Evolutionary conservation across 202 grass and related monocot species (phyloP).

Genomic region (Alloteropsis angusta): DNA sequence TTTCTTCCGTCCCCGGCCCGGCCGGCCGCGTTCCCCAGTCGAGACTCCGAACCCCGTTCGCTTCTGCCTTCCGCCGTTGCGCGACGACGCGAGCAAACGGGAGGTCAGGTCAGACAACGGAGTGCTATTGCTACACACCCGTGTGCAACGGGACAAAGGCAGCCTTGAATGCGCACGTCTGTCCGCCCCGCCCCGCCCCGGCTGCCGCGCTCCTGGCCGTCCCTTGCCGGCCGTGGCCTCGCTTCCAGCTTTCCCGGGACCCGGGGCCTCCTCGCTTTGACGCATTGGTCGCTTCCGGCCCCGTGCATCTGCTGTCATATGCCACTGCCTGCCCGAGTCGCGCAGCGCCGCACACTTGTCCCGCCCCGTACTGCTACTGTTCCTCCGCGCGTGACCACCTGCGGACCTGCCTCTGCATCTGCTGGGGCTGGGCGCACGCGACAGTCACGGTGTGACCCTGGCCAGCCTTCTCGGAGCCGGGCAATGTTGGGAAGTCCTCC

Average conservation of each 20-base stretch:
- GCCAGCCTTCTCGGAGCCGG: too few relatives aligned
- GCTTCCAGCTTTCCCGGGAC: conserved; percentile 25
- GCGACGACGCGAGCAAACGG: background rate
- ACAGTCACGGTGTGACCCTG: too few relatives aligned
- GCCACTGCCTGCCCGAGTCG: conserved; percentile 7
- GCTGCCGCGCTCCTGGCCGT: background rate
- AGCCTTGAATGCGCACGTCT: background rate
- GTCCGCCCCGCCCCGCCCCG: background rate
- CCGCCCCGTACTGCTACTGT: background rate
- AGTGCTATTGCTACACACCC: too few relatives aligned
- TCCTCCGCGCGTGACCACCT: conserved; percentile 7
- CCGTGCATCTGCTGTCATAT: background rate
- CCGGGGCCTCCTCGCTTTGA: background rate
- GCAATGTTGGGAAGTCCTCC: too few relatives aligned
- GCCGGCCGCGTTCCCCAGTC: background rate
- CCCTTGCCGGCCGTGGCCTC: too few relatives aligned
- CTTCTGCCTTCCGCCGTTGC: background rate
- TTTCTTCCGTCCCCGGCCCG: background rate
- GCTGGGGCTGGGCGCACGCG: background rate
- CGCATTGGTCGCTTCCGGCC: background rate
- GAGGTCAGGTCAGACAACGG: background rate
- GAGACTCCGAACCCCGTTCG: background rate
- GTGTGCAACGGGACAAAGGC: background rate
- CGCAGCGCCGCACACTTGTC: conserved; percentile 28
- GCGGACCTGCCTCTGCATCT: background rate